phyloP scores from a whole-genome alignment of 805 yeast species.

The Yarrowia porcina region DNA sequence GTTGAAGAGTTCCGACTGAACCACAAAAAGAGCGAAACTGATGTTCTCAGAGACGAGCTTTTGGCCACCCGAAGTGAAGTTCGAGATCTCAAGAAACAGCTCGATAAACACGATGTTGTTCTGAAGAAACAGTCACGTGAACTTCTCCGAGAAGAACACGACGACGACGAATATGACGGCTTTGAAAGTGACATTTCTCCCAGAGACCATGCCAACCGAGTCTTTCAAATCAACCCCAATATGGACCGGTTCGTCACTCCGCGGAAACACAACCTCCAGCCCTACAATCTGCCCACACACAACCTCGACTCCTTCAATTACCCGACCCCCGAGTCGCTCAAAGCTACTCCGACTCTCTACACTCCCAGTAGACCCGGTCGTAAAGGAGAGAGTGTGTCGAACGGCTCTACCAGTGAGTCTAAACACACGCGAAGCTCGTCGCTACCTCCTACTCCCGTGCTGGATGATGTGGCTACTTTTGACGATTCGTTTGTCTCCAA shows the following conservation, averaged over 20 bases:
- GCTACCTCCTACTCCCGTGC: constrained; percentile 1
- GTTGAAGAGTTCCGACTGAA: not conserved
- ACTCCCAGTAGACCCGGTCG: constrained; percentile 4
- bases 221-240: not conserved
- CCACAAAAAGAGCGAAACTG: constrained; percentile 11
- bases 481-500: not conserved
- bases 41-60: not conserved
- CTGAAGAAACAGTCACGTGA: constrained; percentile 2
- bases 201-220: not conserved
- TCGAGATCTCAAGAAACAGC: not conserved
- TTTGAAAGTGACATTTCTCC: not conserved
- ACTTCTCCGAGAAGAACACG: not conserved
- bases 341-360: not conserved
- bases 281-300: not conserved
- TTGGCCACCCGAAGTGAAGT: not conserved
- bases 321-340: constrained; percentile 15
- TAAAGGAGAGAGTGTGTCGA: not conserved
- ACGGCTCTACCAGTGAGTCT: not conserved
- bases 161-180: not conserved
- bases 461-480: constrained; percentile 6
- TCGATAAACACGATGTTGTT: constrained; percentile 10
- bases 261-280: not conserved
- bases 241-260: not conserved
- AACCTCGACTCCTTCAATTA: not conserved
- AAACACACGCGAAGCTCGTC: not conserved